These are phyloP conservation scores for Cephaloascus albidus DNA, from an alignment of 805 yeast genomes.

Conservation along the genomic window DNA sequence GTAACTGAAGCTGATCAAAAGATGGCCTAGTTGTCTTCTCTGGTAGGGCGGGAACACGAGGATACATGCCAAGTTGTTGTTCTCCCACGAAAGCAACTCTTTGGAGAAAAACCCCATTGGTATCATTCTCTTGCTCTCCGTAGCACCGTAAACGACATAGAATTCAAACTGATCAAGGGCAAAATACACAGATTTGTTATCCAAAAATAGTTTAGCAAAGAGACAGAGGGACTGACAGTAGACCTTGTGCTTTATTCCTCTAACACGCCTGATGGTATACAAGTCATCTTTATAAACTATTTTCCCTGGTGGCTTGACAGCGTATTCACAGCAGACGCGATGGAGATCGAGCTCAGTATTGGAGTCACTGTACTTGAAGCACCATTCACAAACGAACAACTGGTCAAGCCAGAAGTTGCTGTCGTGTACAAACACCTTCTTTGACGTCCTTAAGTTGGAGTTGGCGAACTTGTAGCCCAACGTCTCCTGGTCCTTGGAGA, in stretches of 20 bases:
- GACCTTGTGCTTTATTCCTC: constrained; percentile 53
- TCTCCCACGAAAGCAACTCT: constrained; percentile 71
- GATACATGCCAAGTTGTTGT: constrained; percentile 85
- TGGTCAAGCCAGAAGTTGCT: constrained; percentile 44
- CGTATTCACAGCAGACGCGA: constrained; percentile 31
- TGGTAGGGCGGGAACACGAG: constrained; percentile 91
- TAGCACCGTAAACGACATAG: constrained; percentile 56
- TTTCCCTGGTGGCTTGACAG: constrained; percentile 47
- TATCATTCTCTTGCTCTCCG: constrained; percentile 15
- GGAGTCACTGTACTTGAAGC: constrained; percentile 71
- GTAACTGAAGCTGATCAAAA: constrained; percentile 78
- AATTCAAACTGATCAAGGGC: constrained; percentile 73
- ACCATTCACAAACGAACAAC: constrained; percentile 66
- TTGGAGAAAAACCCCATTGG: constrained; percentile 93
- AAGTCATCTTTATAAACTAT: constrained; percentile 55
- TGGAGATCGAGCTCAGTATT: constrained; percentile 41
- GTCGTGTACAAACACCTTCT: constrained; percentile 1
- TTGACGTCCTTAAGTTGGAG: constrained; percentile 8
- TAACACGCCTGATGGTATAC: constrained; percentile 53
- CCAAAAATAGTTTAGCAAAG: constrained; percentile 81
- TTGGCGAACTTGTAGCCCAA: constrained; percentile 32
- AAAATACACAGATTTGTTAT: constrained; percentile 82
- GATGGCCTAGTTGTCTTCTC: constrained; percentile 63
- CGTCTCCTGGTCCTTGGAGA: constrained; percentile 35
- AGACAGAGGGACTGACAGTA: constrained; percentile 79